Percentiles rank a stretch among this genome's conserved stretches.
phyloP scores from a whole-genome alignment of 805 yeast species.

The Candida sithepensis region DNA sequence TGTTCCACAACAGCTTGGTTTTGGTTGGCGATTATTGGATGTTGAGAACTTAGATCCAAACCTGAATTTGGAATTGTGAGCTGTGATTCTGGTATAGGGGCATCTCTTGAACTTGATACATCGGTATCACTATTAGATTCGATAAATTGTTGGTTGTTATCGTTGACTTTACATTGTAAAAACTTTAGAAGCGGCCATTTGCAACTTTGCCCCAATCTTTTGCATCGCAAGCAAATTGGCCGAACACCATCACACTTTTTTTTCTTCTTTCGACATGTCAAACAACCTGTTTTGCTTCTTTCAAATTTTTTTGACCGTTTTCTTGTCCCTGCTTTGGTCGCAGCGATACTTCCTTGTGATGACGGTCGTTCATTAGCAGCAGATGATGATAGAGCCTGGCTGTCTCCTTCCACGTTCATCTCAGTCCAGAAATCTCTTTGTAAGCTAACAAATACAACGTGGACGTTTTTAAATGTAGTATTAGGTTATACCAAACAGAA shows the following conservation, averaged over 20 bases:
- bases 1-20: background rate
- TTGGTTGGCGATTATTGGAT: no score
- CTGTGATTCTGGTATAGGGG: background rate
- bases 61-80: background rate
- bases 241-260: slow-evolving; percentile 12
- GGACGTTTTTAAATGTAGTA: no score
- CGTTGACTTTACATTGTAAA: slow-evolving; percentile 4
- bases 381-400: background rate
- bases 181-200: slow-evolving; percentile 8
- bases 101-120: background rate
- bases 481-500: no score
- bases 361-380: background rate
- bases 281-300: slow-evolving; percentile 9
- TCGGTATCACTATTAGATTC: background rate
- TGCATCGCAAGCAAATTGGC: slow-evolving; percentile 10
- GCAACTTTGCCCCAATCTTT: slow-evolving; percentile 3
- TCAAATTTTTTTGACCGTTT: slow-evolving; percentile 8
- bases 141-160: background rate
- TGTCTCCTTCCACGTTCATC: no score
- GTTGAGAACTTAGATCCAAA: no score
- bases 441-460: no score
- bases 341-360: background rate
- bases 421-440: no score
- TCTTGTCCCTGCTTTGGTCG: background rate
- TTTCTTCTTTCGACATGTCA: slow-evolving; percentile 8